phyloP scores from a whole-genome alignment of 352 stramenopile species.

The Albugo candida region DNA sequence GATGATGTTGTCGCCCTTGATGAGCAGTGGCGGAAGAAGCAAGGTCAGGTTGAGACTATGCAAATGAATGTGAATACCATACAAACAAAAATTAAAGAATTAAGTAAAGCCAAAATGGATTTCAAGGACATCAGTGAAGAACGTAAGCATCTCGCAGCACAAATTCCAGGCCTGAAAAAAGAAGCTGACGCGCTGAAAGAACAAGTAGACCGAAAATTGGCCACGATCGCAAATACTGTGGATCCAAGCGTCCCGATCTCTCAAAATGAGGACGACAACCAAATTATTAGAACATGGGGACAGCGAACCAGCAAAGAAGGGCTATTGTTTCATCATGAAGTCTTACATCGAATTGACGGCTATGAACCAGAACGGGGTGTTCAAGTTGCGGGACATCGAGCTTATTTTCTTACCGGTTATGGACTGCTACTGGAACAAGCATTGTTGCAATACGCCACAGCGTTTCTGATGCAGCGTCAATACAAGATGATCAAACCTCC shows the following conservation, averaged over 20 bases:
- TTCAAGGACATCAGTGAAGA: constrained; percentile 64
- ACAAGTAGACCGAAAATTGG: constrained; percentile 52
- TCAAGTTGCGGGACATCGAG: constrained; percentile 91
- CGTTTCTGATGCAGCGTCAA: constrained; percentile 87
- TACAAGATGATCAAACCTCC: constrained; percentile 98
- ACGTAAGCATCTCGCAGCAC: constrained; percentile 48
- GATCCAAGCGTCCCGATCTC: constrained; percentile 89
- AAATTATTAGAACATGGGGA: constrained; percentile 81
- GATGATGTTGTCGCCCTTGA: constrained; percentile 91
- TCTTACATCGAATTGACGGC: constrained; percentile 96
- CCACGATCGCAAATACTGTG: constrained; percentile 94
- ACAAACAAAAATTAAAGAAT: constrained; percentile 74
- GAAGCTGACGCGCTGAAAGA: constrained; percentile 59
- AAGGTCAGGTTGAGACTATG: constrained; percentile 66
- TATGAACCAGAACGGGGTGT: constrained; percentile 96
- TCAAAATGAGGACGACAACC: constrained; percentile 94
- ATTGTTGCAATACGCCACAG: constrained; percentile 96
- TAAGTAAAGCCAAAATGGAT: constrained; percentile 77
- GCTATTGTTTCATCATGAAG: constrained; percentile 89
- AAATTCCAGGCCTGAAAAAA: constrained; percentile 56
- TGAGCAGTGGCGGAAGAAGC: constrained; percentile 76
- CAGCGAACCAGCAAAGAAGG: constrained; percentile 39
- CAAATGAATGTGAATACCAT: constrained; percentile 77
- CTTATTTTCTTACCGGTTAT: constrained; percentile 98
- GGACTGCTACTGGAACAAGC: constrained; percentile 98